Evolutionary conservation across 2,329 filamentous ascomycete genomes (phyloP), one percentile per base, ranked within the genome.

Genomic region (Coniochaeta sp.): DNA sequence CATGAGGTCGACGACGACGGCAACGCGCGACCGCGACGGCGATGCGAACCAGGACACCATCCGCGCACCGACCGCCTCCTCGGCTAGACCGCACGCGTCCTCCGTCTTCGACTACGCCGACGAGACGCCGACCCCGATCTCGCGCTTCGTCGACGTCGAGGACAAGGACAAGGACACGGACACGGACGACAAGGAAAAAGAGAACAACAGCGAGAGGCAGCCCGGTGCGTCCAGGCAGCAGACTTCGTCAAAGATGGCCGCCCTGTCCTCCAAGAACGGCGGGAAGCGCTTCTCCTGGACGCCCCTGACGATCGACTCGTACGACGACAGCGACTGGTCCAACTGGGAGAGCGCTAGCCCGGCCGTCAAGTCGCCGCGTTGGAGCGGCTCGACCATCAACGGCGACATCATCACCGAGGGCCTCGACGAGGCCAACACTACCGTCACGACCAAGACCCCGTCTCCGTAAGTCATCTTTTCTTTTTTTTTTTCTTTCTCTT

Each of bases 281-380:
- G 69, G 72, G 58, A 86, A 86, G 69, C 81, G 78, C 61, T 86
- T 83, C 67, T 86, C 83, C 24, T 86, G 81, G 81, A 84, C 81
- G 22, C 82, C 83, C 2, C 73, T 86, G 56, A 79, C 80, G 1
- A 77, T 83, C 55, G 83, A 86, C 63, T 76, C 78, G 50, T 75
- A 82, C 60, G 80, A 87, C 63, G 85, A 86, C 66, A 82, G 80
- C 65, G 84, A 86, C 70, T 88, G 85, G 85, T 79, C 81, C 8
- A 87, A 81, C 70, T 88, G 86, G 85, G 85, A 88, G 47, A 77
- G 74, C n/a, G n/a, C n/a, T n/a, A n/a, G n/a, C 36, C 81, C 84
- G 2, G 77, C 75, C 59, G 70, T 69, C 42, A 82, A 82, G 69
- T 82, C 82, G 17, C 78, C 84, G 17, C 78, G 85, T 62, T 88